These are phyloP conservation scores for Inonotus hispidus DNA, from an alignment of 1,284 basidiomycete species.

Conservation along the genomic window DNA sequence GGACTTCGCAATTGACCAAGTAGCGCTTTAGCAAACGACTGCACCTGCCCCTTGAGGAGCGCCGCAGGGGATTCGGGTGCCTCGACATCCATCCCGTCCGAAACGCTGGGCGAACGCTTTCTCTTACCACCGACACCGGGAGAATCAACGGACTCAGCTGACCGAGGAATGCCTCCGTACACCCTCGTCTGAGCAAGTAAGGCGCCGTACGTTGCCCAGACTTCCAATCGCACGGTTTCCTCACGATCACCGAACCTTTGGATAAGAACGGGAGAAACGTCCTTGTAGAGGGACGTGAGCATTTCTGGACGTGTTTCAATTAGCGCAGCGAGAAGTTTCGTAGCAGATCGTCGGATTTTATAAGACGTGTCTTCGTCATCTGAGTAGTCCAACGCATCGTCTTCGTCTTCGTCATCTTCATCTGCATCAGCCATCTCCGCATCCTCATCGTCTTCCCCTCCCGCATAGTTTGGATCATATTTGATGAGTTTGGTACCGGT, in stretches of 20 bases:
- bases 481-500: slow-evolving; percentile 77
- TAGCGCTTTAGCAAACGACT: slow-evolving; percentile 74
- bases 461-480: slow-evolving; percentile 95
- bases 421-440: slow-evolving; percentile 76
- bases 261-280: slow-evolving; percentile 83
- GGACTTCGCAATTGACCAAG: slow-evolving; percentile 65
- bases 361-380: slow-evolving; percentile 99
- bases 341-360: slow-evolving; percentile 92
- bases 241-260: slow-evolving; percentile 93
- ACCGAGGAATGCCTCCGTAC: slow-evolving; percentile 48
- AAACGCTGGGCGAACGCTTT: slow-evolving; percentile 55
- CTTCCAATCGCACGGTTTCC: slow-evolving; percentile 91
- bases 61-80: slow-evolving; percentile 47
- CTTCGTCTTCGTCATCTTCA: slow-evolving; percentile 77
- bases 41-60: slow-evolving; percentile 70
- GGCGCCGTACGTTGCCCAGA: slow-evolving; percentile 82
- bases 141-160: slow-evolving; percentile 41
- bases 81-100: slow-evolving; percentile 57
- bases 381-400: slow-evolving; percentile 72
- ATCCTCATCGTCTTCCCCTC: slow-evolving; percentile 70
- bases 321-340: slow-evolving; percentile 82
- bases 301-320: slow-evolving; percentile 88
- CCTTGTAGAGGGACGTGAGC: slow-evolving; percentile 72
- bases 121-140: slow-evolving; percentile 59
- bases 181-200: slow-evolving; percentile 81